These are phyloP conservation scores for Hysterium pulicare DNA, from an alignment of 2,329 filamentous ascomycete genomes.

Conservation along the genomic window DNA sequence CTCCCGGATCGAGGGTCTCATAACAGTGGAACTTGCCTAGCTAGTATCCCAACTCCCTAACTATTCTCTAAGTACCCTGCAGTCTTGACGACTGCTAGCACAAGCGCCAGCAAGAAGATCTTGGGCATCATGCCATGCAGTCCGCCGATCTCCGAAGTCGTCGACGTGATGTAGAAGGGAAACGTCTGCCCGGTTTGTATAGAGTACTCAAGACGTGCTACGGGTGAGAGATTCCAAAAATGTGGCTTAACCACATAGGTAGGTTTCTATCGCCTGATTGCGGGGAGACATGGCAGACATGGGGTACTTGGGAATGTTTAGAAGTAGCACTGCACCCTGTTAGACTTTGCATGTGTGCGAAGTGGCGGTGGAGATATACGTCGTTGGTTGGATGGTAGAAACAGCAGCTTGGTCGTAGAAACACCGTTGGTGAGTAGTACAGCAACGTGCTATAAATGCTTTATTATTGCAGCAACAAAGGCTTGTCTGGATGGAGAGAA, in stretches of 20 bases:
- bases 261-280: background rate
- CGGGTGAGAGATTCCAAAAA: background rate
- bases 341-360: background rate
- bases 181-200: background rate
- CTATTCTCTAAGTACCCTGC: too few species aligned
- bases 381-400: background rate
- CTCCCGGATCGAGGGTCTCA: too few species aligned
- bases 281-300: conserved; percentile 1
- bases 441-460: conserved; percentile 7
- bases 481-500: background rate
- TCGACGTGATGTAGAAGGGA: too few species aligned
- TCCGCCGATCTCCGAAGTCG: too few species aligned
- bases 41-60: too few species aligned
- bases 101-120: too few species aligned
- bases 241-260: too few species aligned
- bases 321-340: conserved; percentile 2
- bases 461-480: conserved; percentile 3
- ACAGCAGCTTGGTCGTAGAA: background rate
- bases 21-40: too few species aligned
- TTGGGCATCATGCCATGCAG: too few species aligned
- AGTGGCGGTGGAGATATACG: background rate
- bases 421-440: conserved; percentile 2
- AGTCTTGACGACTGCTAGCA: too few species aligned
- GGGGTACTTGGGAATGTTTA: background rate
- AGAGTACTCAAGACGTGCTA: conserved; percentile 1